Percentiles rank a stretch among this genome's conserved stretches.
Evolutionary conservation across 1,139 yeast species (phyloP).

Genomic region (Arxiozyma telluris): DNA sequence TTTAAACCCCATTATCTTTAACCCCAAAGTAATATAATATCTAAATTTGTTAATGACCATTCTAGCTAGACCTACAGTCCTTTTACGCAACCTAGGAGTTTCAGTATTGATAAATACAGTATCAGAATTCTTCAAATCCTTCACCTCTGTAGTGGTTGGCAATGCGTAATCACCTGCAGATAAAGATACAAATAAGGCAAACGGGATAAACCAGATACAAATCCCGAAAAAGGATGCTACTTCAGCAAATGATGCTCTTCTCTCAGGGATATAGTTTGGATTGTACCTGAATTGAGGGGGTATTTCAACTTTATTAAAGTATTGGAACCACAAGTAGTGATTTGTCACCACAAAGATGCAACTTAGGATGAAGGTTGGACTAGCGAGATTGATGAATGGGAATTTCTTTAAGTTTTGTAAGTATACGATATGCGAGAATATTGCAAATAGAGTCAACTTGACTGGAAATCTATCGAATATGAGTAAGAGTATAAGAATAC

Average conservation of each 20-base stretch:
- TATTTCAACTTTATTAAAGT: constrained; percentile 58
- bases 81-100: constrained; percentile 27
- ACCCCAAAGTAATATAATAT: constrained; percentile 40
- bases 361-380: constrained; percentile 61
- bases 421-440: constrained; percentile 64
- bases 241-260: constrained; percentile 74
- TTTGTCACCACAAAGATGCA: constrained; percentile 68
- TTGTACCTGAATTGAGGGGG: constrained; percentile 44
- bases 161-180: constrained; percentile 87
- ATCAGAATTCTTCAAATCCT: constrained; percentile 13
- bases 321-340: constrained; percentile 85
- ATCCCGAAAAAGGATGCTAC: constrained; percentile 90
- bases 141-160: constrained; percentile 41
- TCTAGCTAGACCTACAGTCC: constrained; percentile 52
- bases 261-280: constrained; percentile 55
- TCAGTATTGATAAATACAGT: constrained; percentile 26
- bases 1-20: constrained; percentile 53
- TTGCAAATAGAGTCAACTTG: constrained; percentile 52
- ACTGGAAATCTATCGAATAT: constrained; percentile 75
- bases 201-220: constrained; percentile 91
- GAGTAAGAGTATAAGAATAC: constrained; percentile 45
- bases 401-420: constrained; percentile 67
- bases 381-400: constrained; percentile 71
- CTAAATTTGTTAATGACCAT: constrained; percentile 50
- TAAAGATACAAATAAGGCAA: constrained; percentile 80